A percentile compares a stretch with the other conserved stretches of the same genome.
Evolutionary conservation across 495 filamentous ascomycete species (phyloP).

Genomic region (Xylaria nigripes): DNA sequence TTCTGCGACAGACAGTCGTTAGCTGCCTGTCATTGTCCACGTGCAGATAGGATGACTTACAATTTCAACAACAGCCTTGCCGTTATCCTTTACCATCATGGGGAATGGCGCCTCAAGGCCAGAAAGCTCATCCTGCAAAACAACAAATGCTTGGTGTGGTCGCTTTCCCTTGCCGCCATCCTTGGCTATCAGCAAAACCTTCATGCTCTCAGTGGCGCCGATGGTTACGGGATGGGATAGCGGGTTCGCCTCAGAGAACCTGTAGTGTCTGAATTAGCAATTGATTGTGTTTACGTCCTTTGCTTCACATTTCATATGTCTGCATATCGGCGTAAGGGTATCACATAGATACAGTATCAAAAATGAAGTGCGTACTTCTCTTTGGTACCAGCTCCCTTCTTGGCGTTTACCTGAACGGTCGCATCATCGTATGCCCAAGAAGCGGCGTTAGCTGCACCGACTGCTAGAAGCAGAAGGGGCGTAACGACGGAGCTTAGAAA

Average conservation of each 20-base stretch:
- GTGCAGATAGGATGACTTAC: slow-evolving; percentile 41
- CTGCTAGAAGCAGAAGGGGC: slow-evolving; percentile 39
- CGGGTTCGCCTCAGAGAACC: slow-evolving; percentile 54
- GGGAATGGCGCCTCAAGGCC: slow-evolving; percentile 86
- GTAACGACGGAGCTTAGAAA: slow-evolving; percentile 42
- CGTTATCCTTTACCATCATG: slow-evolving; percentile 75
- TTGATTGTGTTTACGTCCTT: background rate
- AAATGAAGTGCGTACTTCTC: slow-evolving; percentile 54
- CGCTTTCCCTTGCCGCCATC: slow-evolving; percentile 70
- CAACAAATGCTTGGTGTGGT: slow-evolving; percentile 88
- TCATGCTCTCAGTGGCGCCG: slow-evolving; percentile 63
- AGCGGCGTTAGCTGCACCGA: slow-evolving; percentile 49
- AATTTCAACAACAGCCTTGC: slow-evolving; percentile 75
- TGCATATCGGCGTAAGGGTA: background rate
- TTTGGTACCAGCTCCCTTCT: slow-evolving; percentile 59
- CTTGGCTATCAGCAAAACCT: slow-evolving; percentile 70
- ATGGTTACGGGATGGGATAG: slow-evolving; percentile 59
- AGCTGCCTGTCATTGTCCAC: background rate
- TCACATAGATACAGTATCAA: background rate
- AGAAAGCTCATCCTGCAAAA: slow-evolving; percentile 62
- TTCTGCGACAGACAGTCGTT: slow-evolving; percentile 42
- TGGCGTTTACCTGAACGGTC: slow-evolving; percentile 65
- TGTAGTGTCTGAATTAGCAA: slow-evolving; percentile 28
- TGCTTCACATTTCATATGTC: background rate
- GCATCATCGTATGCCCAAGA: slow-evolving; percentile 85